A percentile compares a stretch with the other conserved stretches of the same genome.
These are phyloP conservation scores for Dryas integrifolia DNA, from an alignment of 331 rosid genomes.

Conservation along the genomic window DNA sequence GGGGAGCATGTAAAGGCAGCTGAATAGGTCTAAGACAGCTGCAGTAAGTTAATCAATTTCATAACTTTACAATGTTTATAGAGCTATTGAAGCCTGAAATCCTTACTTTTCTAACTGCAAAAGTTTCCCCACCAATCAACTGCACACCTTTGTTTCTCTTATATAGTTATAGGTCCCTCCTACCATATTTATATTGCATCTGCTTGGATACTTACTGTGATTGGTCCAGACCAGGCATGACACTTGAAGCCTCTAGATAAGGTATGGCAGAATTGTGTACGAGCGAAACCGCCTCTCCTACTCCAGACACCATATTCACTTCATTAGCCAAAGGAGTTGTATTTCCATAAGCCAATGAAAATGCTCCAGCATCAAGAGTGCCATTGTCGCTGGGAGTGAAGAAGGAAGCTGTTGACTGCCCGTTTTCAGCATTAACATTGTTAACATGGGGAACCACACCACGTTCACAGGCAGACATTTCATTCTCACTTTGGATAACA, in stretches of 20 bases:
- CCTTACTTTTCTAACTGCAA: not conserved
- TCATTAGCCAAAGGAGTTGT: conserved; percentile 17
- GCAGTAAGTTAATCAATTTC: not conserved
- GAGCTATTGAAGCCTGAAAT: not conserved
- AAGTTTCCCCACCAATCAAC: not conserved
- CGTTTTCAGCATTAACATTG: not conserved
- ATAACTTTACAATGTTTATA: not conserved
- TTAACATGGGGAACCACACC: conserved; percentile 16
- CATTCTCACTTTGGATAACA: conserved; percentile 1
- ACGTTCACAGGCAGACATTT: not conserved
- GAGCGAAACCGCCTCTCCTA: conserved; percentile 23
- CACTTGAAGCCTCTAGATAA: conserved; percentile 20
- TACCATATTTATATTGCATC: conserved; percentile 10
- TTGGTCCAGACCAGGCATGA: conserved; percentile 15
- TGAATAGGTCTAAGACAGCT: no score
- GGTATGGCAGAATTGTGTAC: conserved; percentile 22
- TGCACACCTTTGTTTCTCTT: not conserved
- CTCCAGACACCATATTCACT: conserved; percentile 24
- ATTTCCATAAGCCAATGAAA: conserved; percentile 21
- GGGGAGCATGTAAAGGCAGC: no score
- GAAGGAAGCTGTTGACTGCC: conserved; percentile 28
- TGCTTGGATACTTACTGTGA: conserved; percentile 24
- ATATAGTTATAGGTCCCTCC: not conserved
- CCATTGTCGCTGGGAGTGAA: conserved; percentile 28
- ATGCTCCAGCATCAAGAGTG: conserved; percentile 14